A percentile compares a stretch with the other conserved stretches of the same genome.
These are phyloP conservation scores for Omphalotus guepiniiformis DNA, from an alignment of 768 basidiomycete species.

Conservation along the genomic window DNA sequence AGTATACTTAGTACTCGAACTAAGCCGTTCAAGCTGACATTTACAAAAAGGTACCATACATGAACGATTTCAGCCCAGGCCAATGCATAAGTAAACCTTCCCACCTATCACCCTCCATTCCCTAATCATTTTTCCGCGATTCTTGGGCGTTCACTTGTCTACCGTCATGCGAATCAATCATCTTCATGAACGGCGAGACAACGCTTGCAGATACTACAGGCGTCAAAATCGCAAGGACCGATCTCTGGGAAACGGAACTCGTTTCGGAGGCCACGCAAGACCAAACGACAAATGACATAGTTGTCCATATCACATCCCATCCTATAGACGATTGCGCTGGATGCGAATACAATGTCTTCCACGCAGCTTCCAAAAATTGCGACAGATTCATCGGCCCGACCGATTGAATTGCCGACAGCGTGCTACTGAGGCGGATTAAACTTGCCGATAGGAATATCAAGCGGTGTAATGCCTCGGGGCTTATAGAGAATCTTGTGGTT, in stretches of 20 bases:
- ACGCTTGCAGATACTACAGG: not conserved
- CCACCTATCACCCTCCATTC: too few species aligned
- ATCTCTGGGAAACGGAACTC: not conserved
- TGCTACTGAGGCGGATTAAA: constrained; percentile 32
- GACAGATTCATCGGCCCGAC: constrained; percentile 11
- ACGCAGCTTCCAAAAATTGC: constrained; percentile 24
- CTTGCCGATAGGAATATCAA: constrained; percentile 27
- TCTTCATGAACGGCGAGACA: too few species aligned
- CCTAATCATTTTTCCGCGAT: too few species aligned
- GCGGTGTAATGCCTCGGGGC: constrained; percentile 31
- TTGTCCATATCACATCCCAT: constrained; percentile 62
- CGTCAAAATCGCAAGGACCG: not conserved
- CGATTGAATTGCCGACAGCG: constrained; percentile 19
- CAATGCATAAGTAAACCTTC: too few species aligned
- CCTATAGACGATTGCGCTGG: constrained; percentile 64
- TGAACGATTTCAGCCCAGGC: too few species aligned
- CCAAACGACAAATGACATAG: constrained; percentile 38
- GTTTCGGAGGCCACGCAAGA: not conserved
- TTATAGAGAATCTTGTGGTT: constrained; percentile 17
- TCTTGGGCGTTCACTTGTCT: too few species aligned
- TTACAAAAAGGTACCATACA: too few species aligned
- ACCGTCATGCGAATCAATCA: too few species aligned
- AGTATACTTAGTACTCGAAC: too few species aligned
- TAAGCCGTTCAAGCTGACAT: too few species aligned
- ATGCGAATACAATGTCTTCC: constrained; percentile 40